phyloP scores from a whole-genome alignment of 140 eudicot species.

The Senecio squalidus region DNA sequence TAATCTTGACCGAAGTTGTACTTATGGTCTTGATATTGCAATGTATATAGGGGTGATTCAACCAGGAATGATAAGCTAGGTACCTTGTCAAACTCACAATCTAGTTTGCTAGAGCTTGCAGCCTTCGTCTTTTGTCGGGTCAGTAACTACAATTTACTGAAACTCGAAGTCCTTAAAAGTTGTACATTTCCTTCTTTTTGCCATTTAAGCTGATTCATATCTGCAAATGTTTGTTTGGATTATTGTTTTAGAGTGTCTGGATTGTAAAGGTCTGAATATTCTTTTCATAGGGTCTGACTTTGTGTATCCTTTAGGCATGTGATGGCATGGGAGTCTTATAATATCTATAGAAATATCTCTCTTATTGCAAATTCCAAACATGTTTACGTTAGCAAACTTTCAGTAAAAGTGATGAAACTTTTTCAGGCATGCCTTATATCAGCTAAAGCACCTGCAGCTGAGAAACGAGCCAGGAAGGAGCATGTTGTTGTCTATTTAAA shows the following conservation, averaged over 20 bases:
- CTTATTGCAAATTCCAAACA: conserved; percentile 4
- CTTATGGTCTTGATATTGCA: conserved; percentile 8
- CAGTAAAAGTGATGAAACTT: conserved; percentile 5
- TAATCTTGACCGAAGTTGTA: conserved; percentile 1
- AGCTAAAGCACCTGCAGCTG: conserved; percentile 39
- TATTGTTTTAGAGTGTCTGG: conserved; percentile 1
- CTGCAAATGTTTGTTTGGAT: not conserved
- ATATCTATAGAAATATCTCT: not conserved
- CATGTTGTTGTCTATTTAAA: conserved; percentile 46
- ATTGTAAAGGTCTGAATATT: not conserved
- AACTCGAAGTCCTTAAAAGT: not conserved
- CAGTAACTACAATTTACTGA: conserved; percentile 8
- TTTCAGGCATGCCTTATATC: conserved; percentile 62
- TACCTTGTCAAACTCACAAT: conserved; percentile 59
- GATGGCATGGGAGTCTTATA: not conserved
- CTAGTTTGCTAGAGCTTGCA: conserved; percentile 76
- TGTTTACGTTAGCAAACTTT: conserved; percentile 4
- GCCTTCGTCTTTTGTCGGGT: conserved; percentile 89
- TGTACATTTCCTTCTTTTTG: not conserved
- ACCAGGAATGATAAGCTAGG: conserved; percentile 76
- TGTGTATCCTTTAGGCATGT: not conserved
- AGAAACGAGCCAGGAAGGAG: conserved; percentile 70
- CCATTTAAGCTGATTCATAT: not conserved
- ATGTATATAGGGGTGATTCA: conserved; percentile 48
- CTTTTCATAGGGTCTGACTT: conserved; percentile 5